Evolutionary conservation across 495 filamentous ascomycete species (phyloP), one percentile per base, ranked within the genome.

Genomic region (Aspergillus steynii): DNA sequence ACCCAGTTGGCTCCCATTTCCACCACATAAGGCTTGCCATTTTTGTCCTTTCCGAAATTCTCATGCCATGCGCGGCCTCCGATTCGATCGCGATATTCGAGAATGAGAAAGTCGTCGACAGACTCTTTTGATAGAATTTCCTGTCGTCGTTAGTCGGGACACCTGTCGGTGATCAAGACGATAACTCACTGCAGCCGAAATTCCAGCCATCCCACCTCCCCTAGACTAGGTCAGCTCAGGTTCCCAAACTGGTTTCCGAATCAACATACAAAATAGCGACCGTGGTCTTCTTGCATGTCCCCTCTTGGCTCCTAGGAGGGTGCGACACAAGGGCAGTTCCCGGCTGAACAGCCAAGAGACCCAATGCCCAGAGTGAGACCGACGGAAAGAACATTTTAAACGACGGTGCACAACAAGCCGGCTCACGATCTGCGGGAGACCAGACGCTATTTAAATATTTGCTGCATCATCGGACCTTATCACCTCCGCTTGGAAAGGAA

Each of bases 1-100:
- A 77, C 84, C 87, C 87, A 90, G 60, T 89, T 90, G 9, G 85
- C 85, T 5, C 87, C 87, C 26, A 86, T 72, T 66, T 90, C 87
- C 20, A 90, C 75, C 3, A 70, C 78, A 68, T 86, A 88, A 2
- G 84, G 81, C 4, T 80, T 77, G 1, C 83, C 82, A 61, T 77
- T 62, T 29, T 69, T 54, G 4, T 71, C 60, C 46, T 72, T 69
- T 15, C 89, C 88, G 67, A 92, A 90, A 0, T 67, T 76, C 1
- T 81, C 82, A 60, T 83, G 73, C 37, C 71, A 69, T 31, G 80
- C 80, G 53, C 87, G 80, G 50, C 87, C 87, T 12, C 87, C 88
- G 63, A 90, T 84, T 12, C 82, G 76, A 63, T 80, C 74, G 50
- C 83, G 85, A 64, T 86, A 86, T 61, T 92, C 89, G 26, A 92